Conservation (phyloP, 2,329 filamentous ascomycete species). For the Aspergillus sp. region DNA sequence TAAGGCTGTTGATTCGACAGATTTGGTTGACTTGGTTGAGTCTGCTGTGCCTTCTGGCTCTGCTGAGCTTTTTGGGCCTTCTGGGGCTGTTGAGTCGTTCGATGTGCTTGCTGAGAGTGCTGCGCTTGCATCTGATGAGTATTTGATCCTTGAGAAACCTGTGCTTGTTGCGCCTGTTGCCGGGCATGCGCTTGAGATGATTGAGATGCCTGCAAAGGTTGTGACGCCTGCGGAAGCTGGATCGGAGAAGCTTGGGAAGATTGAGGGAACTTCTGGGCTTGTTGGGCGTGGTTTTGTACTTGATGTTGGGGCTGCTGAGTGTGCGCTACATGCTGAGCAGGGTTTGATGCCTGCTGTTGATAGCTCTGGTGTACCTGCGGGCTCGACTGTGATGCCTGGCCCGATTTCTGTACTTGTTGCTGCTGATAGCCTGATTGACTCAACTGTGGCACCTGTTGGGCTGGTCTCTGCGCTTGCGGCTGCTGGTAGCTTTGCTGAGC, state of each 20-base stretch:
- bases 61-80: conserved; percentile 17
- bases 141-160: background rate
- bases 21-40: conserved; percentile 11
- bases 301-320: conserved; percentile 1
- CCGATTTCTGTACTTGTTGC: background rate
- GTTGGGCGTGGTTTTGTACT: conserved; percentile 2
- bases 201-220: background rate
- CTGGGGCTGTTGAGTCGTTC: conserved; percentile 4
- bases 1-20: conserved; percentile 17
- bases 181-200: background rate
- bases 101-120: conserved; percentile 5
- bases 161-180: background rate
- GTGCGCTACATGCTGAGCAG: background rate
- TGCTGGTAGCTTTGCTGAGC: conserved; percentile 13
- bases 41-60: conserved; percentile 9
- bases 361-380: conserved; percentile 3
- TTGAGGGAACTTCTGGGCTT: conserved; percentile 1
- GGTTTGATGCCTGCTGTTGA: background rate
- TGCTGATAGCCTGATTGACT: conserved; percentile 6
- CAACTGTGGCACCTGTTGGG: conserved; percentile 10
- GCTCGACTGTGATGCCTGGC: background rate
- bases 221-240: background rate
- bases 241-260: background rate
- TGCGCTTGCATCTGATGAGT: background rate
- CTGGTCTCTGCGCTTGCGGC: conserved; percentile 11